phyloP scores from a whole-genome alignment of 2,329 filamentous ascomycete species.

The Phaeosphaeriaceae sp. region DNA sequence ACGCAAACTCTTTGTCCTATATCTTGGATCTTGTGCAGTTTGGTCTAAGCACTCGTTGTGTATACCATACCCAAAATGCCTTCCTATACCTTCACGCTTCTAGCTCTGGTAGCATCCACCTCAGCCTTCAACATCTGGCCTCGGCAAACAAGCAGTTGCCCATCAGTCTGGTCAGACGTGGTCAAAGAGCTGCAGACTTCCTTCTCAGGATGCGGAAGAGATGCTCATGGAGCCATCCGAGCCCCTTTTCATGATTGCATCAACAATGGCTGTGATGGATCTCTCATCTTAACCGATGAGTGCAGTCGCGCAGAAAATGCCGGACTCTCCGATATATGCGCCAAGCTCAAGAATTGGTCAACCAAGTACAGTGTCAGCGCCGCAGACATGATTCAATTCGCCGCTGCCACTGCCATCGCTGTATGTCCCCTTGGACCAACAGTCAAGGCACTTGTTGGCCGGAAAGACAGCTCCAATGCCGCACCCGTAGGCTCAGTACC shows the following conservation, averaged over 20 bases:
- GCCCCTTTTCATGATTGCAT: conserved; percentile 38
- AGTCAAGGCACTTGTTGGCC: conserved; percentile 27
- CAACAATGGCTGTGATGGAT: conserved; percentile 37
- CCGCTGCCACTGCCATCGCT: conserved; percentile 28
- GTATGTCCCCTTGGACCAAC: conserved; percentile 31
- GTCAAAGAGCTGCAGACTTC: conserved; percentile 20
- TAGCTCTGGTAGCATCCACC: conserved; percentile 9
- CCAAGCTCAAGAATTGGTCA: conserved; percentile 47
- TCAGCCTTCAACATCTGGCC: conserved; percentile 14
- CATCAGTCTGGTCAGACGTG: conserved; percentile 25
- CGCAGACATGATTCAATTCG: conserved; percentile 40
- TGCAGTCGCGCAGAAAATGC: conserved; percentile 47
- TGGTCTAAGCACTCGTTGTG: no score
- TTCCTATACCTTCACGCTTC: conserved; percentile 4
- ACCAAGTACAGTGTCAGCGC: conserved; percentile 44
- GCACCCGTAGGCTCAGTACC: conserved; percentile 22
- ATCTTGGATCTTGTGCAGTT: not conserved
- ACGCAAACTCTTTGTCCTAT: not conserved
- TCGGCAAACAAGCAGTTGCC: conserved; percentile 20
- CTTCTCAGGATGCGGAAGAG: conserved; percentile 26
- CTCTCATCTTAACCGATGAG: conserved; percentile 31
- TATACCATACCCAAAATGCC: conserved; percentile 9
- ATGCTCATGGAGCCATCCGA: conserved; percentile 31
- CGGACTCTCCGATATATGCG: conserved; percentile 53
- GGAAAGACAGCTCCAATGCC: conserved; percentile 24